Base-by-base conservation (phyloP, 805 yeast genomes). In the Kazachstania kunashirensis region DNA sequence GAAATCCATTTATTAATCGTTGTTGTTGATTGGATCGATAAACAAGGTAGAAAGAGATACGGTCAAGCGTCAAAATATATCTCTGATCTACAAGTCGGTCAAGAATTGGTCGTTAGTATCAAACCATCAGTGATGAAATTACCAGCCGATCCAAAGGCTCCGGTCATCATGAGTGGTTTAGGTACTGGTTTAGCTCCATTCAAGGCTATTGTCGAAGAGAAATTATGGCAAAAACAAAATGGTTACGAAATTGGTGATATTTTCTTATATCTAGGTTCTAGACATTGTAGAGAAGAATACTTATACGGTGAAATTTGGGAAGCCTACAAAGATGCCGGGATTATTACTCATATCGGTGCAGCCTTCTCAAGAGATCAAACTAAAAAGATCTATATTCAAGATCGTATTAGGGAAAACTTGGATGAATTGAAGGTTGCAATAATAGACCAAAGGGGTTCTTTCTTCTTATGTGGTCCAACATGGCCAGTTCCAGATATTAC, bases 401-500 rank as follows among this genome's bases (percentile, higher is more conserved):
- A 89, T 63, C 77, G 81, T 60, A 89, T 89, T 59, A 74, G 86
- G 54, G 84, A 85, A 58, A 73, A 76, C 40, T 64, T 84, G 52
- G 71, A 67, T 36, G 79, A 75, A 30, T 71, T 89, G 61, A 81
- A 82, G 33, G 83, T 76, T 29, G 88, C 95, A 34, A 75, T 89
- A 61, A 80, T 78, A 30, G 65, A 67, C 45, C 71, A 86, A 64
- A 66, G 79, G 40, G 97, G 97, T 40, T 79, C 86, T 18, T 89
- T 89, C 74, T 89, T 89, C 66, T 71, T 89, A 58, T 89, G 97
- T 76, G 97, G 97, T 44, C 97, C 97, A 29, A 89, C 96, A 2
- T 89, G 97, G 97, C 97, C 97, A 24, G 96, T 89, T 54, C 96
- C 97, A 9, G 96, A 88, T 59, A 83, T 89, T 51, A 83, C 95